Conservation (phyloP, 2,329 filamentous ascomycete genomes). For the Calonectria pteridis region DNA sequence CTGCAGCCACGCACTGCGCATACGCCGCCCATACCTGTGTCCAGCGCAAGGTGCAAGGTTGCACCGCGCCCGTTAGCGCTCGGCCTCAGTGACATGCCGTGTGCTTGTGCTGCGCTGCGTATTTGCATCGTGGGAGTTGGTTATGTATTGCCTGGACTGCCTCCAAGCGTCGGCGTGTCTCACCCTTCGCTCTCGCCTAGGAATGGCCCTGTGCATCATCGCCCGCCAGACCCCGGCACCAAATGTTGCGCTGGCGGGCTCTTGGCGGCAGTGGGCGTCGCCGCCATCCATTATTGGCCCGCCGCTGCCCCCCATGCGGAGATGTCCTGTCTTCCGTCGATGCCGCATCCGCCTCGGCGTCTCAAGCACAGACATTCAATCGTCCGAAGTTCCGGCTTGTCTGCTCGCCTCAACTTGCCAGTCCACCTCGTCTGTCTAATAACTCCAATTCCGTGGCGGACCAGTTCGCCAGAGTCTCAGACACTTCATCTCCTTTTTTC, state of each 20-base stretch:
- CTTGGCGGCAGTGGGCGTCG: conserved; percentile 8
- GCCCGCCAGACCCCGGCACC: background rate
- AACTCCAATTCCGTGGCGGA: background rate
- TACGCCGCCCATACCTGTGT: background rate
- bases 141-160: too few relatives aligned
- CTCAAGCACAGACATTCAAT: background rate
- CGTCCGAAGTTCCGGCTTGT: conserved; percentile 1
- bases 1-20: conserved; percentile 8
- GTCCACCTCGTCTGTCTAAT: background rate
- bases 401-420: background rate
- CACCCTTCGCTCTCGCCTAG: background rate
- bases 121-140: background rate
- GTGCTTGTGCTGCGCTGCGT: background rate
- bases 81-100: background rate
- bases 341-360: conserved; percentile 3
- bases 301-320: background rate
- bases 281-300: background rate
- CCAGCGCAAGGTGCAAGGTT: background rate
- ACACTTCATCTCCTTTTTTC: conserved; percentile 5
- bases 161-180: background rate
- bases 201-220: background rate
- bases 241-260: conserved; percentile 6
- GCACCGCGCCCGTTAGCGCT: background rate
- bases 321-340: conserved; percentile 1
- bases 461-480: background rate